A percentile compares a stretch with the other conserved stretches of the same genome.
Conservation (phyloP, 495 filamentous ascomycete genomes). For the Delitschia confertaspora region DNA sequence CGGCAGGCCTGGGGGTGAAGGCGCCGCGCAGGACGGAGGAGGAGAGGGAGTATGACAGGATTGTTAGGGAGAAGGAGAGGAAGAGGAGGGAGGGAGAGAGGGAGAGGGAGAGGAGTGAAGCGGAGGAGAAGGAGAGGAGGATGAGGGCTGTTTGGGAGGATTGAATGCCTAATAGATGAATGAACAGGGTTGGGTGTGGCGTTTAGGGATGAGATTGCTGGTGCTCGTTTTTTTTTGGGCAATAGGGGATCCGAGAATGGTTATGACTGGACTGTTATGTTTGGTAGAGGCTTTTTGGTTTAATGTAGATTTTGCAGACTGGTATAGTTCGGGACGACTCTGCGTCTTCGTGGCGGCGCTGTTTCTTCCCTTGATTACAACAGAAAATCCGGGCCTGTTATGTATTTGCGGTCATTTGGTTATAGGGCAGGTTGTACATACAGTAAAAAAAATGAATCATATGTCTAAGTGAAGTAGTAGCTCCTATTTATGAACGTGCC, state of each 20-base stretch:
- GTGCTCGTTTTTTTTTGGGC: neutral
- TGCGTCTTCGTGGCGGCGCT: too few species aligned
- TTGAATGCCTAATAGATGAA: slow-evolving; percentile 35
- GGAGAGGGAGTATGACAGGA: slow-evolving; percentile 75
- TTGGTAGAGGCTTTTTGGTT: too few species aligned
- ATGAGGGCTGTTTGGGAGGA: slow-evolving; percentile 78
- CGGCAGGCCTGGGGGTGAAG: slow-evolving; percentile 73
- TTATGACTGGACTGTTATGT: too few species aligned
- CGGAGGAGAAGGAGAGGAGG: slow-evolving; percentile 59
- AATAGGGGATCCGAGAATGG: neutral
- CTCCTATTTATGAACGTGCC: too few species aligned
- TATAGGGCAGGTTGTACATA: too few species aligned
- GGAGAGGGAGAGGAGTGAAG: slow-evolving; percentile 52
- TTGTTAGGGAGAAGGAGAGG: slow-evolving; percentile 76
- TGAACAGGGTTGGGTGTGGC: neutral
- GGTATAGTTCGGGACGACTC: too few species aligned
- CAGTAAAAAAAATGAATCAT: too few species aligned
- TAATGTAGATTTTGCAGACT: too few species aligned
- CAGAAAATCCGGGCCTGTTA: too few species aligned
- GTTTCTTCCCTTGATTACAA: too few species aligned
- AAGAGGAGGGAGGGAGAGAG: slow-evolving; percentile 65
- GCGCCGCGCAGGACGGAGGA: slow-evolving; percentile 78
- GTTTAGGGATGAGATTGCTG: neutral
- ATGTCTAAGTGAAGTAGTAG: too few species aligned
- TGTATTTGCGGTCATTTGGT: too few species aligned